These are phyloP conservation scores for Gaeumannomyces sp. DNA, from an alignment of 2,329 filamentous ascomycete species.

Conservation along the genomic window DNA sequence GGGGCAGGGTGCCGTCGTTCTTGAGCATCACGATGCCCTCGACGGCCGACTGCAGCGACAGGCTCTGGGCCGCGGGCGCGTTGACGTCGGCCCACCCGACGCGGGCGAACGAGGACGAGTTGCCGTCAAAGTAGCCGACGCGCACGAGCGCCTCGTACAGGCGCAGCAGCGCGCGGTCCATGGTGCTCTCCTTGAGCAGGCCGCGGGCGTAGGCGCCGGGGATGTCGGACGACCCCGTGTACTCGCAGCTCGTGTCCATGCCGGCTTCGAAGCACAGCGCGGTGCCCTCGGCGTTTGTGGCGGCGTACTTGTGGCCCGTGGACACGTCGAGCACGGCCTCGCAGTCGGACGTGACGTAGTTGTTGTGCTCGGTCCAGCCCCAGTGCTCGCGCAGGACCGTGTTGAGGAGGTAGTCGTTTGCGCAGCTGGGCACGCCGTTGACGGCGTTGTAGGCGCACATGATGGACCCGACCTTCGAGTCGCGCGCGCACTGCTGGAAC, in stretches of 20 bases:
- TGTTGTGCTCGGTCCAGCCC: slow-evolving; percentile 54
- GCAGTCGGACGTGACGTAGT: slow-evolving; percentile 61
- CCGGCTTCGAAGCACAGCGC: slow-evolving; percentile 3
- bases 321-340: slow-evolving; percentile 42
- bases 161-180: slow-evolving; percentile 44
- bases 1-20: slow-evolving; percentile 44
- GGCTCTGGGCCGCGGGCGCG: slow-evolving; percentile 43
- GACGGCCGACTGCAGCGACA: slow-evolving; percentile 49
- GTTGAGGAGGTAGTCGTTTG: slow-evolving; percentile 54
- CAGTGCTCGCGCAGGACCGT: slow-evolving; percentile 60
- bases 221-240: slow-evolving; percentile 21
- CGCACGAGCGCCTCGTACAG: slow-evolving; percentile 49
- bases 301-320: slow-evolving; percentile 11
- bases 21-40: slow-evolving; percentile 45
- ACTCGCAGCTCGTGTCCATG: slow-evolving; percentile 26
- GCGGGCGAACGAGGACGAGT: slow-evolving; percentile 38
- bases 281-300: slow-evolving; percentile 13
- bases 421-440: slow-evolving; percentile 57
- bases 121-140: slow-evolving; percentile 51
- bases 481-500: slow-evolving; percentile 56
- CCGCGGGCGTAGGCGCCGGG: slow-evolving; percentile 22
- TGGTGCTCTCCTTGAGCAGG: slow-evolving; percentile 35
- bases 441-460: slow-evolving; percentile 61
- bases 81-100: slow-evolving; percentile 51
- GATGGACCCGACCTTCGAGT: slow-evolving; percentile 50